Base-by-base conservation (phyloP, 208 protist genomes). In the Wallacemonas sp. region DNA sequence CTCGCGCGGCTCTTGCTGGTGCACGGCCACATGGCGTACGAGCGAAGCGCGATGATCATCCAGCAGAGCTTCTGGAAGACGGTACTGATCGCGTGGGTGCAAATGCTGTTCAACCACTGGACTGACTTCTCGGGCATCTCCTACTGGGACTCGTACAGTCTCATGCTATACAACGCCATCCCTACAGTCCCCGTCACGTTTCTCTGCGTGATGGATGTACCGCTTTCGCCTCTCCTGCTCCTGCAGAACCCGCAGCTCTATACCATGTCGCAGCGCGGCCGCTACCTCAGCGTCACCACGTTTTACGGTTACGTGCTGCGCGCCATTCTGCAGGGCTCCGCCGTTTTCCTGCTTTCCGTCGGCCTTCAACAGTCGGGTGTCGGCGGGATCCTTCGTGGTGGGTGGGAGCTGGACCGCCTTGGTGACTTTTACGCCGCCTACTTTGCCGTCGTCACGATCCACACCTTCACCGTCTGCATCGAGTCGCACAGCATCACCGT, bases 1-100 rank as follows among this genome's bases (percentile, higher is more conserved):
- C 77, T 98, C 5, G 81, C 84, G 39, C 76, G 82, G 42, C 78
- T 99, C 5, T 74, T 99, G 11, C 76, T 98, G 3, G 89, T 98
- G 61, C 97, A 99, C 61, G 97, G 97, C 20, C 83, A 93, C 61
- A 97, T 86, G 18, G 94, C 91, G 18, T 98, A 94, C 67, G 69
- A 89, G 22, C 84, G 97, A 22, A 96, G 89, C 3, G 76, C 89
- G 7, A 91, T 94, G 67, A 93, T 98, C 33, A 93, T 98, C 22
- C 92, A 97, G 66, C 98, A 98, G 75, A 98, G 86, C 67, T 99
- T 99, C 65, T 98, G 97, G 74, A 99, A 99, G 81, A 97, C 91
- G 42, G 84, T 97, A 20, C 76, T 97, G 23, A 79, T 98, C 44
- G 84, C 86, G 41, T 97, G 97, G 76, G 84, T 97, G 67, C 95